Conservation (phyloP, 306 rosid genomes). For the Fragaria iinumae region DNA sequence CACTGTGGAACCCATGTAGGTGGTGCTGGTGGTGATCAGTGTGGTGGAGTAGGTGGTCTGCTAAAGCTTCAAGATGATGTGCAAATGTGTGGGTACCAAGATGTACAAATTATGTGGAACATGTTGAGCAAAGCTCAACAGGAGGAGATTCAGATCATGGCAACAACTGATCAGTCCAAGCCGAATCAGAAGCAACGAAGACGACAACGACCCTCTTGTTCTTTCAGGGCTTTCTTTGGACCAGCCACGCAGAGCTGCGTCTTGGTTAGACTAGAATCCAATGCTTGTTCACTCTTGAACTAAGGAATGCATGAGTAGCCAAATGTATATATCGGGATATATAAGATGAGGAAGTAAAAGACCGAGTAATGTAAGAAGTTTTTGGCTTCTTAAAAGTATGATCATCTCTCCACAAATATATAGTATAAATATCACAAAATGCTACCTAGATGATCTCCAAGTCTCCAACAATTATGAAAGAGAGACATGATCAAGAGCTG, state of each 20-base stretch:
- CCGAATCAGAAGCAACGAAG: not conserved
- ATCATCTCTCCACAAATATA: not conserved
- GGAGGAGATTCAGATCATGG: conserved; percentile 10
- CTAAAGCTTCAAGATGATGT: conserved; percentile 57
- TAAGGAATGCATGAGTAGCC: not conserved
- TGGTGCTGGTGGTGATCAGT: not conserved
- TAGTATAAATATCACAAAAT: not conserved
- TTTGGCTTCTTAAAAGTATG: not conserved
- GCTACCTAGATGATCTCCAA: not conserved
- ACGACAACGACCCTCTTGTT: conserved; percentile 2
- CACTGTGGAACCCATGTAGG: conserved; percentile 19
- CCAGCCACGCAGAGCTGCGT: conserved; percentile 16
- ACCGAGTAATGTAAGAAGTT: not conserved
- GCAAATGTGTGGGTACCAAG: conserved; percentile 52
- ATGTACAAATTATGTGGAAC: conserved; percentile 68
- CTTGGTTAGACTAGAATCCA: conserved; percentile 16
- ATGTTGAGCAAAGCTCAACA: conserved; percentile 34
- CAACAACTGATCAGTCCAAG: not conserved
- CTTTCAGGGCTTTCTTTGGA: not conserved
- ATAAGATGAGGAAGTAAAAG: not conserved
- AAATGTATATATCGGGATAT: not conserved
- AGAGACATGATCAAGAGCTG: conserved; percentile 39
- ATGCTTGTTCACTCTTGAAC: not conserved
- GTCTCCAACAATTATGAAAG: not conserved
- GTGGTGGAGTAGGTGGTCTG: conserved; percentile 21